Conservation (phyloP, 139 green algal species). For the Yamagishiella unicocca region DNA sequence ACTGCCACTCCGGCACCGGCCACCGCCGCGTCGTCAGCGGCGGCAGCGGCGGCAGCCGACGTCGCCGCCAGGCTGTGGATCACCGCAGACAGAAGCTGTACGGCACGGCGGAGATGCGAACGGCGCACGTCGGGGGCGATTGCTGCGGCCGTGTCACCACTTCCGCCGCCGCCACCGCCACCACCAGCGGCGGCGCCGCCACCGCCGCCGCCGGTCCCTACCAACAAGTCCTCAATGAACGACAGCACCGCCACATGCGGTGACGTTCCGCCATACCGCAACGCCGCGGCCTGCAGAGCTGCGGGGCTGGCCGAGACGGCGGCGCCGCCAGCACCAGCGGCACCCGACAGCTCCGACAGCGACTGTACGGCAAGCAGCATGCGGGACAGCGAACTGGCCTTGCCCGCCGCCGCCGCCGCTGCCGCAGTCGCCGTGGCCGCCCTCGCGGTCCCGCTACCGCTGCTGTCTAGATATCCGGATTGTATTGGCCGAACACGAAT, state of each 20-base stretch:
- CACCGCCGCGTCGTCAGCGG: background rate
- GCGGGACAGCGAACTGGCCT: background rate
- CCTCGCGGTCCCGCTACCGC: too few relatives aligned
- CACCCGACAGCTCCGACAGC: conserved; percentile 7
- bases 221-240: background rate
- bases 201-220: background rate
- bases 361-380: conserved; percentile 19
- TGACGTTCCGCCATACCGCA: background rate
- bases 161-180: background rate
- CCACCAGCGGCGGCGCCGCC: background rate
- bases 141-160: background rate
- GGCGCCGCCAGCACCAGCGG: background rate
- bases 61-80: background rate
- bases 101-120: background rate
- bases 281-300: background rate
- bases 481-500: too few relatives aligned
- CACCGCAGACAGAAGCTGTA: conserved; percentile 28
- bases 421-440: too few relatives aligned
- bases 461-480: too few relatives aligned
- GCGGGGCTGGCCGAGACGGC: background rate
- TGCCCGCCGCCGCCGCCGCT: background rate
- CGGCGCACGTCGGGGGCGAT: background rate
- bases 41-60: background rate
- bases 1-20: background rate
- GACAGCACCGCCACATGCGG: conserved; percentile 8